Percentiles rank a stretch among this genome's conserved stretches.
Conservation (phyloP, 2,329 filamentous ascomycete genomes). For the Pyricularia sp. region DNA sequence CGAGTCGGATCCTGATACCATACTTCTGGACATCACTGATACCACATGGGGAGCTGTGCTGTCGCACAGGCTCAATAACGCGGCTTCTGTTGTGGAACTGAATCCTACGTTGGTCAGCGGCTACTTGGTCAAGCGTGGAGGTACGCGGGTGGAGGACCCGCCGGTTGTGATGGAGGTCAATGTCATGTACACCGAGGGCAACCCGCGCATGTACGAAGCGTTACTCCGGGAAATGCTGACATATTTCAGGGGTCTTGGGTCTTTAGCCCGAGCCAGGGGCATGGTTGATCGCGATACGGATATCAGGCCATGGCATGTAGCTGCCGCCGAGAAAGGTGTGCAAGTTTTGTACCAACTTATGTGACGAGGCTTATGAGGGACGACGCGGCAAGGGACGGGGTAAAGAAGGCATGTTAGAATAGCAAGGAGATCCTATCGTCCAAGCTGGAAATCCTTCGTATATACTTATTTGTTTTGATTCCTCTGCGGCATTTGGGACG, state of each 20-base stretch:
- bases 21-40: conserved; percentile 59
- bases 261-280: conserved; percentile 54
- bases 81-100: conserved; percentile 33
- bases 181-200: conserved; percentile 43
- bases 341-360: conserved; percentile 51
- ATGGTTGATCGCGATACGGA: conserved; percentile 45
- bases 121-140: conserved; percentile 52
- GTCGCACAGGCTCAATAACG: conserved; percentile 49
- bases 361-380: conserved; percentile 23
- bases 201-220: conserved; percentile 43
- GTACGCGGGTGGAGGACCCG: conserved; percentile 40
- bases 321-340: conserved; percentile 55
- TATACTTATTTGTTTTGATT: not conserved
- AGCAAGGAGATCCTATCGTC: not conserved
- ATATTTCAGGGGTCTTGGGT: conserved; percentile 55
- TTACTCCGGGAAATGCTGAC: conserved; percentile 57
- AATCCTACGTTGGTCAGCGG: conserved; percentile 48
- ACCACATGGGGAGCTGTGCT: conserved; percentile 65
- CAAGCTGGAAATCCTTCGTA: not conserved
- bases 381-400: not conserved
- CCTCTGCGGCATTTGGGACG: not conserved
- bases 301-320: conserved; percentile 67
- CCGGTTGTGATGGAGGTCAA: conserved; percentile 52
- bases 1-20: conserved; percentile 42
- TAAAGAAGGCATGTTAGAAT: not conserved